Conservation (phyloP, 2,329 filamentous ascomycete species). For the Curvularia hawaiiensis region DNA sequence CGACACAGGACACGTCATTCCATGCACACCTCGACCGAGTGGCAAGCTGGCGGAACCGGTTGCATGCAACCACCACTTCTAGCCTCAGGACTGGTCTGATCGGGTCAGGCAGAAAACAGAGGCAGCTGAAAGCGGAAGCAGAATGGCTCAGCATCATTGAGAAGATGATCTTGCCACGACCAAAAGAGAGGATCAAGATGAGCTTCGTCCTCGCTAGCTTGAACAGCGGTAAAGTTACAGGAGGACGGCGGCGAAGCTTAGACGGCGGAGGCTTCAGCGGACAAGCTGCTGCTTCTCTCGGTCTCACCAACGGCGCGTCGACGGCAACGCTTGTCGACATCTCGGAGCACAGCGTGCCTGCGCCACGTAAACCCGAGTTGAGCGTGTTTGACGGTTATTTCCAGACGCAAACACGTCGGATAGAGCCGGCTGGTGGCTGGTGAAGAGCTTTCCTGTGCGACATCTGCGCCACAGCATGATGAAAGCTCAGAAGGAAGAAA, state of each 20-base stretch:
- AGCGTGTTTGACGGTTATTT: conserved; percentile 47
- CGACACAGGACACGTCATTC: conserved; percentile 46
- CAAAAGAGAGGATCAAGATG: conserved; percentile 45
- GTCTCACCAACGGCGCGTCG: conserved; percentile 16
- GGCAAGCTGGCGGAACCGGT: conserved; percentile 39
- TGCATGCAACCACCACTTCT: conserved; percentile 39
- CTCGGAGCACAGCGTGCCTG: conserved; percentile 16
- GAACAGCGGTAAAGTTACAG: conserved; percentile 35
- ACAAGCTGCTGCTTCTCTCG: conserved; percentile 31
- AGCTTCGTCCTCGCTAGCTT: conserved; percentile 34
- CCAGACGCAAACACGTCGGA: conserved; percentile 35
- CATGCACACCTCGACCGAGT: conserved; percentile 48
- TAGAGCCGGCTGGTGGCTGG: conserved; percentile 31
- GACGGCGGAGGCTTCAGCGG: conserved; percentile 44
- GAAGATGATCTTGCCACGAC: conserved; percentile 42
- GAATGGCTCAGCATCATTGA: conserved; percentile 46
- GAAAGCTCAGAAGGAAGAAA: not conserved
- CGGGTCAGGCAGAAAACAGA: conserved; percentile 36
- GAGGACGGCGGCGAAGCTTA: conserved; percentile 41
- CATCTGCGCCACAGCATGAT: not conserved
- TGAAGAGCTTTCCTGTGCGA: conserved; percentile 10
- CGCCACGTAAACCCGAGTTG: conserved; percentile 35
- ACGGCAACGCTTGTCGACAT: conserved; percentile 23
- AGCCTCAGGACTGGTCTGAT: conserved; percentile 36
- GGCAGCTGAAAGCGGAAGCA: conserved; percentile 42